Evolutionary conservation across 352 stramenopile genomes (phyloP), one percentile per base, ranked within the genome.

Genomic region (Phytophthora syringae): DNA sequence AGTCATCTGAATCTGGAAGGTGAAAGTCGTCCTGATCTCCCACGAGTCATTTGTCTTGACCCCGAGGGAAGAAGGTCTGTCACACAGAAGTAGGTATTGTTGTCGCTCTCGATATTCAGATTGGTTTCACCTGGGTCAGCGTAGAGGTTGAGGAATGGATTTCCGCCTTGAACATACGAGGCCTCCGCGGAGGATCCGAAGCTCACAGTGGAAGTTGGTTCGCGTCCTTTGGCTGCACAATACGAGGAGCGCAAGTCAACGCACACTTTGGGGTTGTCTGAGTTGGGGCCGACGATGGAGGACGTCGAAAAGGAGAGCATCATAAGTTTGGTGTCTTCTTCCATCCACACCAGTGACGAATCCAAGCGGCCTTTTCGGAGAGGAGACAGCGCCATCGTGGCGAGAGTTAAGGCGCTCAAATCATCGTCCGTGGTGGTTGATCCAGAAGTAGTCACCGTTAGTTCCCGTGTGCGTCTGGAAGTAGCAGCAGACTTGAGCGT

Each of bases 251-350:
- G 75, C 30, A 94, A 64, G 55, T 94, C 73, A 36, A 90, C 71
- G 39, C 86, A 94, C 3, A 94, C 80, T 59, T 85, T 82, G 1
- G 84, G 84, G 49, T 89, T 77, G 21, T 82, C 64, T 15, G 81
- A 90, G 27, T 80, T 75, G 21, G 71, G 70, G 21, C 82, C 78
- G 39, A 94, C 77, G 45, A 93, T 85, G 2, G 84, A 89, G 4
- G 86, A 88, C 9, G 84, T 92, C 21, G 82, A 80, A 53, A 94
- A 92, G 11, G 86, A 94, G 18, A 94, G n/a, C 51, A 86, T 87
- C 24, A 87, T 64, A 21, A 85, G 76, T 18, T 81, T 70, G 5
- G 78, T 82, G 56, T 93, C 76, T 30, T 82, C 70, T 55, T 93
- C 82, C 24, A 94, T 73, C 86, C 86, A 94, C 3, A 94, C 20